Evolutionary conservation across 345 rosid genomes (phyloP).

Genomic region (Nephelium lappaceum): DNA sequence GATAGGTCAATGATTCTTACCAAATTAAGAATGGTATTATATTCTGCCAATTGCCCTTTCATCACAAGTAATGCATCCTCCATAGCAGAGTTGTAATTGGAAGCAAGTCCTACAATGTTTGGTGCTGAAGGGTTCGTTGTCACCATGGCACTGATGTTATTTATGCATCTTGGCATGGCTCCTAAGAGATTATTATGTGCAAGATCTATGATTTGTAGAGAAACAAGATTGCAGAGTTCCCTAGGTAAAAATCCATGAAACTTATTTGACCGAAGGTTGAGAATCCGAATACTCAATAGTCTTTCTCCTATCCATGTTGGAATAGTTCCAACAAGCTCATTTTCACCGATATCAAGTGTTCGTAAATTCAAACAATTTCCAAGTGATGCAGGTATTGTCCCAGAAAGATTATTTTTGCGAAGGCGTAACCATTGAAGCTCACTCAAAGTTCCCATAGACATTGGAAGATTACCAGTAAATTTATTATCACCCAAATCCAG

Average conservation of each 20-base stretch:
- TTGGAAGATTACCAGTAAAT: slow-evolving; percentile 5
- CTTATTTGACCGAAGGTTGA: neutral
- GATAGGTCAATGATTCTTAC: slow-evolving; percentile 31
- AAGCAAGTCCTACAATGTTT: neutral
- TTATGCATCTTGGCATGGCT: neutral
- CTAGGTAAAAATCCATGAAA: neutral
- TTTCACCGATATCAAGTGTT: neutral
- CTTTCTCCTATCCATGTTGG: neutral
- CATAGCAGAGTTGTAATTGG: too few species aligned
- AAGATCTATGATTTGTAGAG: neutral
- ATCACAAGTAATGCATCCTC: slow-evolving; percentile 17
- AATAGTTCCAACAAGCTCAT: neutral
- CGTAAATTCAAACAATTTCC: neutral
- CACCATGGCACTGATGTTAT: neutral
- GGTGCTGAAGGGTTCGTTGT: neutral
- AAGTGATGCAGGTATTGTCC: neutral
- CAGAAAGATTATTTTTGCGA: neutral
- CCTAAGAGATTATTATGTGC: neutral
- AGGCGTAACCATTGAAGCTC: neutral
- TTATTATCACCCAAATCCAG: slow-evolving; percentile 9
- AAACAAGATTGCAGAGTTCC: neutral
- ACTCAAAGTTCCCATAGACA: neutral
- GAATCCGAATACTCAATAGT: neutral
- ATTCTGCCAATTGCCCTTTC: slow-evolving; percentile 29
- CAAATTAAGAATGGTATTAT: slow-evolving; percentile 14